Conservation (phyloP, 2,329 filamentous ascomycete species). For the Aspergillus bombycis region DNA sequence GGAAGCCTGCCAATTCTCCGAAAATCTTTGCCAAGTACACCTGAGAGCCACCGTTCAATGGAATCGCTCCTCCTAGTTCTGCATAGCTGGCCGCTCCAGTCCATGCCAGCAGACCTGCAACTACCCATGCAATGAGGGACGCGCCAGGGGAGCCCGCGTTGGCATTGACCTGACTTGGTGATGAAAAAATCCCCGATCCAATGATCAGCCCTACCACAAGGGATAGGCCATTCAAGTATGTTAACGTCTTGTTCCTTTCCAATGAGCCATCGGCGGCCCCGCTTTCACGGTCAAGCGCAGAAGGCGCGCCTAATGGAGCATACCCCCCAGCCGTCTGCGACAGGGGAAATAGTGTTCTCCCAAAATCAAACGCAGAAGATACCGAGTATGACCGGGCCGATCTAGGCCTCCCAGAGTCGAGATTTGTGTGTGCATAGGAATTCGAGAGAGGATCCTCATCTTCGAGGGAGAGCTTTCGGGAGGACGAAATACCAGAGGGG, state of each 20-base stretch:
- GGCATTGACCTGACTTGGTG: conserved; percentile 86
- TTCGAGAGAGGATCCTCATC: conserved; percentile 75
- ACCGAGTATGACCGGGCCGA: conserved; percentile 78
- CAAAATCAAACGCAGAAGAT: conserved; percentile 92
- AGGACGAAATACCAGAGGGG: conserved; percentile 87
- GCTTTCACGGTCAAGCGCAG: conserved; percentile 58
- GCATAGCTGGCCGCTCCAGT: conserved; percentile 94
- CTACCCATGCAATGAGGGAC: conserved; percentile 84
- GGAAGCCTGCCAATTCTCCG: conserved; percentile 86
- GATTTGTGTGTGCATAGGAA: conserved; percentile 54
- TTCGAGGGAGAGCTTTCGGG: conserved; percentile 84
- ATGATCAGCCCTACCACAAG: conserved; percentile 93
- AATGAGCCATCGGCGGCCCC: conserved; percentile 74
- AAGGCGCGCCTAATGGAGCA: conserved; percentile 79
- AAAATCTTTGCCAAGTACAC: conserved; percentile 96
- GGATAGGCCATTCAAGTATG: conserved; percentile 89
- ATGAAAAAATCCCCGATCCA: conserved; percentile 94
- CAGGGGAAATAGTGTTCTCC: conserved; percentile 88
- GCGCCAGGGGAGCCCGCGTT: conserved; percentile 92
- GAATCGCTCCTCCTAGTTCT: conserved; percentile 92
- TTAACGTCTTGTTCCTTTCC: conserved; percentile 94
- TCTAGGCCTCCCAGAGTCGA: conserved; percentile 51
- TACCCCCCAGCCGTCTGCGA: conserved; percentile 82
- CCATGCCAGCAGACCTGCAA: conserved; percentile 93
- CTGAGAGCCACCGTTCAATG: conserved; percentile 90